phyloP scores from a whole-genome alignment of 1,284 basidiomycete species.

The Malassezia cuniculi region DNA sequence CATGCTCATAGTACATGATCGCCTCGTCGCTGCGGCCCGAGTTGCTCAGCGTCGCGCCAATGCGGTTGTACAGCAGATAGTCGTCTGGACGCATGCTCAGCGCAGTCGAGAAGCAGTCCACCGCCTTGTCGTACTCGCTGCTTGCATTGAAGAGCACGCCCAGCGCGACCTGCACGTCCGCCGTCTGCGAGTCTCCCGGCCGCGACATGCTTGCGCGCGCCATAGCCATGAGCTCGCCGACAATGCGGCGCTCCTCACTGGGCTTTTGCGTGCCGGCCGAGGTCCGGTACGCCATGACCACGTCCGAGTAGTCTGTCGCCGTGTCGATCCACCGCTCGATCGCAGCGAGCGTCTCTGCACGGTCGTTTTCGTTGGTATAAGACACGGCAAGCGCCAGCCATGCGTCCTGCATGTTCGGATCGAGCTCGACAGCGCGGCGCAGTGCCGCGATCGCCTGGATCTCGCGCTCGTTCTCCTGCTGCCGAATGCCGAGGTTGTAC shows the following conservation, averaged over 20 bases:
- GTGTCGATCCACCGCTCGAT: constrained; percentile 63
- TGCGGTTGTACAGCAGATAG: constrained; percentile 86
- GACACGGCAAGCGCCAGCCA: constrained; percentile 87
- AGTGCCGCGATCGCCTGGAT: constrained; percentile 77
- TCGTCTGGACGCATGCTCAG: constrained; percentile 78
- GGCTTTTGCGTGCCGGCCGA: not conserved
- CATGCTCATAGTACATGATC: constrained; percentile 74
- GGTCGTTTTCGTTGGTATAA: constrained; percentile 78
- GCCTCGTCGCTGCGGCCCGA: constrained; percentile 66
- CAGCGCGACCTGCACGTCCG: constrained; percentile 87
- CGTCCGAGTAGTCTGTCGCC: constrained; percentile 48
- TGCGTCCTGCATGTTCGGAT: constrained; percentile 53
- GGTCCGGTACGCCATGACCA: constrained; percentile 46
- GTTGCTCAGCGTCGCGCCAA: constrained; percentile 91
- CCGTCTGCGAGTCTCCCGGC: constrained; percentile 36
- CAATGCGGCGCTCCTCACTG: constrained; percentile 4
- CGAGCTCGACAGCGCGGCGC: constrained; percentile 64
- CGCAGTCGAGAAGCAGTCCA: constrained; percentile 86
- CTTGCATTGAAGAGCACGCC: constrained; percentile 83
- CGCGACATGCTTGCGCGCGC: constrained; percentile 32
- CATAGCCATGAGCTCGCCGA: constrained; percentile 42
- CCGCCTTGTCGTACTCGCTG: constrained; percentile 74
- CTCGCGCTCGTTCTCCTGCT: constrained; percentile 96
- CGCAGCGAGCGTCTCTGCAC: constrained; percentile 58
- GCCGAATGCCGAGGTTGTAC: constrained; percentile 87